Base-by-base conservation (phyloP, 495 filamentous ascomycete genomes). In the Penicillium canescens region DNA sequence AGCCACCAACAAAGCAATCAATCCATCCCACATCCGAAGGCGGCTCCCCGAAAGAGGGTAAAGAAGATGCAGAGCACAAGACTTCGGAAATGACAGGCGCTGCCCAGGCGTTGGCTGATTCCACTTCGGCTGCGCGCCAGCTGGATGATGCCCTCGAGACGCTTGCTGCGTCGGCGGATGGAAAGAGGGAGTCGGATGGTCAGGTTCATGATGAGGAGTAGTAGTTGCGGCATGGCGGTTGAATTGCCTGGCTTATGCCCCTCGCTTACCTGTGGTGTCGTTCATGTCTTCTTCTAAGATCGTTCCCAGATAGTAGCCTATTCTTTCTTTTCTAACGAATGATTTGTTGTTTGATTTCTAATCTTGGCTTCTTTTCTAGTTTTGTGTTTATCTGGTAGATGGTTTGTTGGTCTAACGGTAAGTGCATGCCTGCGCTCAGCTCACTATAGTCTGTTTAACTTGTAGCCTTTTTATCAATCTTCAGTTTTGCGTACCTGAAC, bases 161-260 rank as follows among this genome's bases (percentile, higher is more conserved):
- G 10, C 42, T 68, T 43, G 26, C 69, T 36, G 65, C 68, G 3
- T 47, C 64, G 14, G 68, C 68, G 9, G 64, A 74, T 39, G 70
- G 60, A 24, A 73, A 76, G 63, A 63, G 35, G 41, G 2, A 38
- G 5, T 72, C 69, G 11, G 67, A 73, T 14, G 63, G 63, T 33
- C 54, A 64, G 2, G 44, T 63, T n/a, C 55, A 61, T 9, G 3
- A 9, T 23, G 36, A 24, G 12, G 12, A 42, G 24, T 48, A 49
- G 36, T 23, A 18, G 18, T 18, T 18, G 18, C 18, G 18, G 8
- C 9, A 2, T 31, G 28, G 8, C 28, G 24, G 12, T 8, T n/a
- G 43, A 6, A 12, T 12, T 42, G 38, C 4, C 9, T 50, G 9
- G 2, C n/a, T 12, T 20, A 20, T 14, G 36, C 24, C 14, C 28